These are phyloP conservation scores for Oryza australiensis DNA, from an alignment of 176 grass and related monocot species.

Conservation along the genomic window DNA sequence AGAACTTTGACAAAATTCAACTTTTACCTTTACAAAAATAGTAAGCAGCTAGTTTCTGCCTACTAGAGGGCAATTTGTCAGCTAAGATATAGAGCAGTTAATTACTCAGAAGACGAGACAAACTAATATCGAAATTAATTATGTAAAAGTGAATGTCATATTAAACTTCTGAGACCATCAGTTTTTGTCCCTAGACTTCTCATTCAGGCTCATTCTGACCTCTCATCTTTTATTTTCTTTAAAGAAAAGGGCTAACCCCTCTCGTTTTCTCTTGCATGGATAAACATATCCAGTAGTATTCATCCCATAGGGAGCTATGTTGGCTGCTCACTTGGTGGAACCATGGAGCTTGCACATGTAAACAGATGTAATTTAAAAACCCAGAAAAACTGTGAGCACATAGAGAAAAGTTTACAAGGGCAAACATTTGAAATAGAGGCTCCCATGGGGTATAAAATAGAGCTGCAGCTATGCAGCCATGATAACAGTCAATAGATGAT, in stretches of 20 bases:
- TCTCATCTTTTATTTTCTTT: not conserved
- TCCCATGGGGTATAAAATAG: not conserved
- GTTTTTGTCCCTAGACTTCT: not conserved
- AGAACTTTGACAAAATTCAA: not conserved
- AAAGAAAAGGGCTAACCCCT: not conserved
- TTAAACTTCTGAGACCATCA: not conserved
- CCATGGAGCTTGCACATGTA: not conserved
- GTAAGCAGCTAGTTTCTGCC: not conserved
- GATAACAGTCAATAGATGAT: not conserved
- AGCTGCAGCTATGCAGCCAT: not conserved
- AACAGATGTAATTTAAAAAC: not conserved
- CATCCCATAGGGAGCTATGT: not conserved
- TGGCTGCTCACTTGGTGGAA: not conserved
- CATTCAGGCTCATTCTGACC: not conserved
- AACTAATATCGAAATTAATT: not conserved
- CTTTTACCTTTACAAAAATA: not conserved
- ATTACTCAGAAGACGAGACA: not conserved
- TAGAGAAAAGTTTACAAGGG: not conserved
- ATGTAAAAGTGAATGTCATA: not conserved
- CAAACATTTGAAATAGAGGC: not conserved
- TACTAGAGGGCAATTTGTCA: not conserved
- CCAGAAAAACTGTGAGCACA: not conserved
- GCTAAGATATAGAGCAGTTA: not conserved
- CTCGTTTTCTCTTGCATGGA: not conserved
- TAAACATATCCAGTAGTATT: not conserved